Conservation (phyloP, 495 filamentous ascomycete species). For the Geoglossum glabrum region DNA sequence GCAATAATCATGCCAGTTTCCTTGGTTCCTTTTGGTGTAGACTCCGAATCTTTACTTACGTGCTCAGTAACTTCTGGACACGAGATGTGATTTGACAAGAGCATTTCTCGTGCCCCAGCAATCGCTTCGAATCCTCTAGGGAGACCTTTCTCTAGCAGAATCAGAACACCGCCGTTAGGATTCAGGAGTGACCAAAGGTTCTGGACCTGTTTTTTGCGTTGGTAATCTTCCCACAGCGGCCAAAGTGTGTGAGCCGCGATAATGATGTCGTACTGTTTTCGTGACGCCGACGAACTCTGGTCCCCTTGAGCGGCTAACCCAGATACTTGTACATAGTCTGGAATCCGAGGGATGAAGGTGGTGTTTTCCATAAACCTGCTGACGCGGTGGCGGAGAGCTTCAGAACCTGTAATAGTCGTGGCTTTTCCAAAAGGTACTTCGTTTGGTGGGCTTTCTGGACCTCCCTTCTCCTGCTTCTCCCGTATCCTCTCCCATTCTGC, state of each 20-base stretch:
- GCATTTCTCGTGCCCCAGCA: constrained; percentile 54
- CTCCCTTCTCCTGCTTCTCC: constrained; percentile 23
- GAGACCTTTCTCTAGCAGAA: constrained; percentile 80
- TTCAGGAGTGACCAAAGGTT: constrained; percentile 78
- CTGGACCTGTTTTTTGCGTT: constrained; percentile 55
- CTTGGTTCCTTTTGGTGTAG: constrained; percentile 42
- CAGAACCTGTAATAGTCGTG: constrained; percentile 40
- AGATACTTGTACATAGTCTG: constrained; percentile 58
- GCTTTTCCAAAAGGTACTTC: constrained; percentile 33
- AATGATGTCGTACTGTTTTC: constrained; percentile 76
- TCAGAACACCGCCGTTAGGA: constrained; percentile 66
- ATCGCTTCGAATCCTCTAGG: constrained; percentile 85
- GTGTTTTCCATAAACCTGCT: constrained; percentile 69
- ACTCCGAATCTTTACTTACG: constrained; percentile 12
- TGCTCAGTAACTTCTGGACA: constrained; percentile 32
- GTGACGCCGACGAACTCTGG: constrained; percentile 22
- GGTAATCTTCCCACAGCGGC: constrained; percentile 45
- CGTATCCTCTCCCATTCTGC: constrained; percentile 44
- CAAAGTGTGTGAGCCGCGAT: constrained; percentile 72
- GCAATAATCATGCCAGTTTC: constrained; percentile 84
- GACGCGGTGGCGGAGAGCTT: constrained; percentile 51
- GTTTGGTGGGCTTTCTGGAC: constrained; percentile 22
- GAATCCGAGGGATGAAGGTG: constrained; percentile 75
- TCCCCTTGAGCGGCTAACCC: constrained; percentile 23
- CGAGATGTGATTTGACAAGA: constrained; percentile 52